Evolutionary conservation across 345 rosid species (phyloP).

Genomic region (Psidium guajava): DNA sequence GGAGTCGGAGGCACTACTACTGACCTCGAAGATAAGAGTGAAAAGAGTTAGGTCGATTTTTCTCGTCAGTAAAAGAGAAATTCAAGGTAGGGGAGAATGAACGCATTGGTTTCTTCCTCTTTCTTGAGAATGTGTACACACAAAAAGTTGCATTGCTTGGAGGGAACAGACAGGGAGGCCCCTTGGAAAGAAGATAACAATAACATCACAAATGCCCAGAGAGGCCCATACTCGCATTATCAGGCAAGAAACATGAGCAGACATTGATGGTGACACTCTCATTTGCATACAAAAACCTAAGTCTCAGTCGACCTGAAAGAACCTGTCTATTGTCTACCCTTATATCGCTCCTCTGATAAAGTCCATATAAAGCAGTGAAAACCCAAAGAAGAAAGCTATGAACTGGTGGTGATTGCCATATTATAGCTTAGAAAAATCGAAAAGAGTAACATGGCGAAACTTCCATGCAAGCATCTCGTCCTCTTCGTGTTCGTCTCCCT

Average conservation of each 20-base stretch:
- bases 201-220: neutral
- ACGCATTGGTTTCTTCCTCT: neutral
- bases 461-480: slow-evolving; percentile 23
- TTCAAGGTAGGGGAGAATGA: neutral
- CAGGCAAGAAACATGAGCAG: neutral
- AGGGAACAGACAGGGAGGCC: neutral
- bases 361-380: neutral
- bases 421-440: neutral
- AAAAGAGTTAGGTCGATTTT: neutral
- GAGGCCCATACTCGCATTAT: neutral
- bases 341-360: neutral
- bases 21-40: neutral
- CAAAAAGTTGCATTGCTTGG: neutral
- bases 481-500: slow-evolving; percentile 22
- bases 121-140: neutral
- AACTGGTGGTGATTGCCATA: neutral
- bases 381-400: neutral
- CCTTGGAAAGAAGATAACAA: neutral
- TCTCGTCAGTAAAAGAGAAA: neutral
- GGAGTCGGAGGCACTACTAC: neutral
- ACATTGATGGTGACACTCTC: neutral
- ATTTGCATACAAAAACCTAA: neutral
- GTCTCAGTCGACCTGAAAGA: neutral
- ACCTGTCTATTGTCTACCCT: neutral
- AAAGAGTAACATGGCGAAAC: slow-evolving; percentile 13